Evolutionary conservation across 1,284 basidiomycete genomes (phyloP).

Genomic region (Paramarasmius palmivorus): DNA sequence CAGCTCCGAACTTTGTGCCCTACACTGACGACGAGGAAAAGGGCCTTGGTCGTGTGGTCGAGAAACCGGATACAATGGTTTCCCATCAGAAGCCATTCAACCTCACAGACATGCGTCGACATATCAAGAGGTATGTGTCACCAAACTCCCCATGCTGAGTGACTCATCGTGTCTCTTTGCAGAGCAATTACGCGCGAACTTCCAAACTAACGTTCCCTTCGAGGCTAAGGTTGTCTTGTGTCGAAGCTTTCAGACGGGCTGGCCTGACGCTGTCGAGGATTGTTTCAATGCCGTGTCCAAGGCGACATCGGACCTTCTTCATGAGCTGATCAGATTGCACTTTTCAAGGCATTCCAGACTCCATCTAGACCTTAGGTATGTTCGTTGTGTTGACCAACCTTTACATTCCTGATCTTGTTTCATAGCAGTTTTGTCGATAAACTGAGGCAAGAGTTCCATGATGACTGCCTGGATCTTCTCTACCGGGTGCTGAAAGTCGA

Average conservation of each 20-base stretch:
- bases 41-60: not conserved
- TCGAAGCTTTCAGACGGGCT: constrained; percentile 28
- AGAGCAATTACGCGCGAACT: constrained; percentile 28
- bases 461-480: constrained; percentile 23
- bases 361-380: not conserved
- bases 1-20: constrained; percentile 39
- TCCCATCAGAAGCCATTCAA: not conserved
- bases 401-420: not conserved
- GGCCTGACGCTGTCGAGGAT: constrained; percentile 24
- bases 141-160: not conserved
- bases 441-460: constrained; percentile 24
- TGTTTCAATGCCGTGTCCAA: constrained; percentile 32
- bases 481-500: constrained; percentile 32
- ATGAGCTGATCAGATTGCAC: constrained; percentile 18
- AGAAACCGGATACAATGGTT: not conserved
- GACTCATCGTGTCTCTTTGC: constrained; percentile 17
- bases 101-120: not conserved
- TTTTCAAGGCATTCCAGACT: constrained; percentile 19
- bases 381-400: not conserved
- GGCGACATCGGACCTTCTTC: constrained; percentile 12
- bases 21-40: not conserved
- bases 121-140: not conserved
- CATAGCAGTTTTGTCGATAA: constrained; percentile 23
- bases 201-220: constrained; percentile 33
- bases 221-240: constrained; percentile 29